A percentile compares a stretch with the other conserved stretches of the same genome.
phyloP scores from a whole-genome alignment of 805 yeast genomes.

The Ascoidea rubescens region DNA sequence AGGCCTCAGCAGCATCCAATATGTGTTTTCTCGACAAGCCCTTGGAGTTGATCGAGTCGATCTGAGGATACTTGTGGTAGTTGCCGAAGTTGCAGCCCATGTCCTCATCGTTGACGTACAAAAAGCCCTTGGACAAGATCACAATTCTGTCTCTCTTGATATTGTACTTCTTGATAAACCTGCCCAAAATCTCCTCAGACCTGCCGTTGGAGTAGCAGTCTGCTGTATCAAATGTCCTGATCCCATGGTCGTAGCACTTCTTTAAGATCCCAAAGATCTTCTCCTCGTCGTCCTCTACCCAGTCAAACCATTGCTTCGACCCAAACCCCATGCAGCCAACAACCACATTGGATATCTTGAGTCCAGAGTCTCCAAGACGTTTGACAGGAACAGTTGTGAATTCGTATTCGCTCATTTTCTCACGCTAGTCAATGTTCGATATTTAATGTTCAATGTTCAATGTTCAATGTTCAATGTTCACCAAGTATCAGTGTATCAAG shows the following conservation, averaged over 20 bases:
- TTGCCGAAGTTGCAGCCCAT: background rate
- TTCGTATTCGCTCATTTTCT: no score
- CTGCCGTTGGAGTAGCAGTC: constrained; percentile 32
- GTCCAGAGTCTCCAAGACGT: constrained; percentile 29
- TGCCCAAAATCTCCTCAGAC: constrained; percentile 37
- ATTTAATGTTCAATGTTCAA: no score
- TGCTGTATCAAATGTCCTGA: constrained; percentile 38
- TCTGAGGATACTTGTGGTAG: background rate
- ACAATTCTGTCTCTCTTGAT: constrained; percentile 42
- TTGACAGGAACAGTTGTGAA: background rate
- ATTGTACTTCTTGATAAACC: constrained; percentile 34
- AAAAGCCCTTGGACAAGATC: constrained; percentile 32
- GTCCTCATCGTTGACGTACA: background rate
- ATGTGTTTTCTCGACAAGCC: constrained; percentile 35
- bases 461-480: no score
- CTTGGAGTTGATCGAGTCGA: constrained; percentile 14
- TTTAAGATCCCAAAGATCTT: constrained; percentile 28
- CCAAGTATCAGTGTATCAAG: no score
- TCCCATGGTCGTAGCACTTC: constrained; percentile 28
- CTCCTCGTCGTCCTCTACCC: constrained; percentile 33
- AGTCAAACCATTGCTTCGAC: constrained; percentile 22
- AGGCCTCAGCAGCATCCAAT: constrained; percentile 26
- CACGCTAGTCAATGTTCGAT: no score
- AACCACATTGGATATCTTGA: constrained; percentile 32
- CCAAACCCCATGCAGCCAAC: constrained; percentile 41